Evolutionary conservation across 176 grass and related monocot species (phyloP).

Genomic region (Zea mays): DNA sequence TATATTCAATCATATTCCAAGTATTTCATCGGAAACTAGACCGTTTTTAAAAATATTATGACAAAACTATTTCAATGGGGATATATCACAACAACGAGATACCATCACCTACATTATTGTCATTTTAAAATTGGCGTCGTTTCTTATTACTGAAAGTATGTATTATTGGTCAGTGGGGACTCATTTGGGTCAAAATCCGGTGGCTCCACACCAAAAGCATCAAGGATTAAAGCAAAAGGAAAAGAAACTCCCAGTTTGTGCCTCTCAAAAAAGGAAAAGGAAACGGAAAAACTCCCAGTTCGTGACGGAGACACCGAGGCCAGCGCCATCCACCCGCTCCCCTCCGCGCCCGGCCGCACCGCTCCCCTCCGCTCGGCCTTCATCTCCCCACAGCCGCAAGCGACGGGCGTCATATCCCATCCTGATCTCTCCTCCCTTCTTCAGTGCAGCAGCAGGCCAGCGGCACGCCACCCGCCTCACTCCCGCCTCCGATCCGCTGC

Average conservation of each 20-base stretch:
- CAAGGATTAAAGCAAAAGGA: neutral
- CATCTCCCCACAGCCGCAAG: neutral
- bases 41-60: no score
- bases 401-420: neutral
- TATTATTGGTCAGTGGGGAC: neutral
- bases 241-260: neutral
- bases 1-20: no score
- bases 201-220: neutral
- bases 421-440: neutral
- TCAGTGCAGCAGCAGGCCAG: neutral
- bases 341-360: neutral
- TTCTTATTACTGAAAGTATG: no score
- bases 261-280: neutral
- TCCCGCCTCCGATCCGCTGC: slow-evolving; percentile 14
- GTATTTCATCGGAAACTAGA: no score
- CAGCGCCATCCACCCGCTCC: slow-evolving; percentile 40
- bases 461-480: neutral
- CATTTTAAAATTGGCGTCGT: no score
- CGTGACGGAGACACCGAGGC: slow-evolving; percentile 44
- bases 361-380: slow-evolving; percentile 7
- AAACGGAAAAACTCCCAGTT: neutral
- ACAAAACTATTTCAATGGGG: no score
- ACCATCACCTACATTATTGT: no score
- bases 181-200: neutral
- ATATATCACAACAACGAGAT: no score